Evolutionary conservation across 345 rosid species (phyloP), one percentile per base, ranked within the genome.

Genomic region (Populus alba): DNA sequence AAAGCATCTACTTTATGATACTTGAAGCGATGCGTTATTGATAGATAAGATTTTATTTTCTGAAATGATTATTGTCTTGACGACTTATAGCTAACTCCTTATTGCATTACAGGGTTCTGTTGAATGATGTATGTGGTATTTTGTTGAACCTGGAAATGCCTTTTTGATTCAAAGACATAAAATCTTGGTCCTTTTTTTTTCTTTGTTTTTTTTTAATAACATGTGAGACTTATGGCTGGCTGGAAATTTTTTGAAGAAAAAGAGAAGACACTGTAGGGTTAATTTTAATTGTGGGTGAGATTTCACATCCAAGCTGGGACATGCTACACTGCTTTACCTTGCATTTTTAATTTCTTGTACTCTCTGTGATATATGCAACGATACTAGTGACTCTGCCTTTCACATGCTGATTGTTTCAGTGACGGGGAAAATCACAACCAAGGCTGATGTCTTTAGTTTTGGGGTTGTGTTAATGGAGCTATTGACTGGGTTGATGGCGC

Each of bases 391-490:
- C 47, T 47, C 75, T 55, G 35, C 53, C 67, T 71, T 72, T 25
- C 15, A 13, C 23, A 31, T 79, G 17, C 79, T 71, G 53, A 65
- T 79, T 72, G 51, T 70, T 80, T 55, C 77, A 92, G 94, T 89
- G 80, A 92, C 91, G 0, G 97, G 97, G 67, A 92, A 92, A 82
- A 88, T 92, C 80, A 92, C 97, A 31, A 92, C 97, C 20, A 92
- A 92, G 82, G 91, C 80, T 1, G 97, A 92, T 33, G 97, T 92
- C 74, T 92, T 92, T 75, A 90, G 97, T 76, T 92, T 89, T 20
- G 97, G 97, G 23, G 94, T 92, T 39, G 97, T 92, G 55, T 68
- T 92, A 51, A 90, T 90, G 92, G 97, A 92, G 81, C 85, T 92
- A 66, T 38, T 92, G 81, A 92, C 94, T 12, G 97, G 97, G 68